Base-by-base conservation (phyloP, 768 basidiomycete species). In the Cystofilobasidium bisporidii region DNA sequence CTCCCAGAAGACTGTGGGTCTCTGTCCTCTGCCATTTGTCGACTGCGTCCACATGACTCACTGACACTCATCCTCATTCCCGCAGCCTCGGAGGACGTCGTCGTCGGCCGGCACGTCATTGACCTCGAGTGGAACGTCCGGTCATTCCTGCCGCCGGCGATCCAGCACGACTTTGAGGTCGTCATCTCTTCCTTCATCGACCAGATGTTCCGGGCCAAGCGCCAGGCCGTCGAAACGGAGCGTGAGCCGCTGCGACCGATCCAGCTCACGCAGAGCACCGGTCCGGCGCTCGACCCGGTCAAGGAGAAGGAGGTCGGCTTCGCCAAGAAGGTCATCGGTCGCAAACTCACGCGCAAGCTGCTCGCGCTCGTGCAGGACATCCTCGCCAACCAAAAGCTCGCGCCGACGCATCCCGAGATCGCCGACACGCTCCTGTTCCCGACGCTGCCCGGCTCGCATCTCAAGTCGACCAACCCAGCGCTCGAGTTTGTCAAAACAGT, bases 401-500 rank as follows among this genome's bases (percentile, higher is more conserved):
- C 85, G 14, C 74, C 81, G 24, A 72, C 73, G 26, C 80, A 86
- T 65, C 80, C 81, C 4, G 80, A 80, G 6, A 82, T 84, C 33
- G 76, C 75, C n/a, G 72, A 71, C 17, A 67, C 74, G 1, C 88
- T 91, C 76, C 76, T 79, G 0, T 99, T 99, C 77, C 94, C 94
- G 0, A 72, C 86, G 40, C 84, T 91, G 15, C 92, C 94, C 1
- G 96, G 96, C 17, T 86, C 89, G 2, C 82, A 92, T 74, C 83
- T 92, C 20, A 82, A 84, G 48, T 78, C 89, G 66, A 84, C 82
- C 1, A 89, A 93, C 71, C 89, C 93, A 0, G 78, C 85, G 0
- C 84, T 98, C 28, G 93, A 99, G 76, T 86, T 94, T 69, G 80
- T 89, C 79, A 99, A 98, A 76, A 87, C 86, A 69, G 78, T 83